Evolutionary conservation across 768 basidiomycete species (phyloP).

Genomic region (Cystobasidium onofrii): DNA sequence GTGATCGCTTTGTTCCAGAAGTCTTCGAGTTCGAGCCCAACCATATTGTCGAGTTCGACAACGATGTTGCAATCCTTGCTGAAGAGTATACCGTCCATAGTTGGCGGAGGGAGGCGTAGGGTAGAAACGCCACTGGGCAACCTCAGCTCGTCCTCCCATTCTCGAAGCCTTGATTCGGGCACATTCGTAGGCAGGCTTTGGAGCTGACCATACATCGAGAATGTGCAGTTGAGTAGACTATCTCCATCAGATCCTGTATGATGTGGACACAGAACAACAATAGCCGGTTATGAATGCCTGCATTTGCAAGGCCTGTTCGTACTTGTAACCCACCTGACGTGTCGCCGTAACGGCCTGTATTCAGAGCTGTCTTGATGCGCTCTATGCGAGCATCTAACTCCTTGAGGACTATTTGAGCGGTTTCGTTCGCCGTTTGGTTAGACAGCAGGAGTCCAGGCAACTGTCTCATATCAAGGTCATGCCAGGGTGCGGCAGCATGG

Average conservation of each 20-base stretch:
- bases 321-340: neutral
- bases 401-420: constrained; percentile 11
- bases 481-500: constrained; percentile 32
- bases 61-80: constrained; percentile 39
- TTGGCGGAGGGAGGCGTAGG: neutral
- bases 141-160: constrained; percentile 37
- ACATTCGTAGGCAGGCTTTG: constrained; percentile 23
- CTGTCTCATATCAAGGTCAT: constrained; percentile 20
- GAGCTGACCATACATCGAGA: constrained; percentile 38
- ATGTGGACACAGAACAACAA: neutral
- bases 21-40: constrained; percentile 25
- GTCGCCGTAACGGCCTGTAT: neutral
- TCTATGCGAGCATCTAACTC: constrained; percentile 30
- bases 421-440: neutral
- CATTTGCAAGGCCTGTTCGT: too few relatives aligned
- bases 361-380: neutral
- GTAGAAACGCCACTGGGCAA: constrained; percentile 34
- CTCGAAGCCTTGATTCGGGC: constrained; percentile 23
- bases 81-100: constrained; percentile 34
- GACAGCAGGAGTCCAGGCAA: constrained; percentile 13
- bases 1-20: constrained; percentile 34
- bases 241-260: constrained; percentile 8
- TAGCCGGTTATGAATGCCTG: too few relatives aligned
- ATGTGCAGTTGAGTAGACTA: constrained; percentile 33
- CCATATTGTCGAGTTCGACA: constrained; percentile 28